Evolutionary conservation across 139 green algal species (phyloP), one percentile per base, ranked within the genome.

Genomic region (Tetraselmis chui): DNA sequence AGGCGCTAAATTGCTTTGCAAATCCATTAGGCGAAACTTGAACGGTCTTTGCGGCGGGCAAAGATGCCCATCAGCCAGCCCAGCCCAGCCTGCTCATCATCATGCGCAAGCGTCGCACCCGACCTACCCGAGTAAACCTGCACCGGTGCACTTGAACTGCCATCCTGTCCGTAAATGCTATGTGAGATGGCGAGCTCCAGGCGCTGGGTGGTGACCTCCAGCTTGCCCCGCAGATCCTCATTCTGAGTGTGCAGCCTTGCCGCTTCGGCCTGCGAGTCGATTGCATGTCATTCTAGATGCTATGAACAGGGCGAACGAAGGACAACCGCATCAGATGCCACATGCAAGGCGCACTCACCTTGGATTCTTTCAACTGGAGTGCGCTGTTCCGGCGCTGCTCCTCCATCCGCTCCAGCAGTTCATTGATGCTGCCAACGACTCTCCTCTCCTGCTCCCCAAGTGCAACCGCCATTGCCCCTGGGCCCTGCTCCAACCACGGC

Each of bases 391-490:
- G 59, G 30, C 79, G 79, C 25, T 59, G 31, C 32, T 26, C 28
- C 77, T 89, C 85, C 58, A 82, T 86, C n/a, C 80, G 24, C 0
- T 27, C 77, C 32, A 89, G 31, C 77, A 89, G 45, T 18, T 29
- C 30, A 58, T 84, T 75, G 29, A 89, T 85, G 29, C 76, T 76
- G 22, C 79, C 11, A 77, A 86, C 80, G 30, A 85, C 58, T 76
- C 86, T 81, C 81, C 84, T 30, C 83, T 89, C 81, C 83, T 89
- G 83, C 83, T 89, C 86, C 2, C 74, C 86, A 76, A 89, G 78
- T 22, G 85, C 78, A 23, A 81, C 81, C 79, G 45, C 45, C 45
- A 67, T 67, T 18, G 45, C 45, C 84, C 78, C 1, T 81, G 81
- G 76, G 81, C 84, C 29, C 28, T 76, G 27, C 45, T 78, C 24